Base-by-base conservation (phyloP, 345 rosid genomes). In the Salix dunnii region DNA sequence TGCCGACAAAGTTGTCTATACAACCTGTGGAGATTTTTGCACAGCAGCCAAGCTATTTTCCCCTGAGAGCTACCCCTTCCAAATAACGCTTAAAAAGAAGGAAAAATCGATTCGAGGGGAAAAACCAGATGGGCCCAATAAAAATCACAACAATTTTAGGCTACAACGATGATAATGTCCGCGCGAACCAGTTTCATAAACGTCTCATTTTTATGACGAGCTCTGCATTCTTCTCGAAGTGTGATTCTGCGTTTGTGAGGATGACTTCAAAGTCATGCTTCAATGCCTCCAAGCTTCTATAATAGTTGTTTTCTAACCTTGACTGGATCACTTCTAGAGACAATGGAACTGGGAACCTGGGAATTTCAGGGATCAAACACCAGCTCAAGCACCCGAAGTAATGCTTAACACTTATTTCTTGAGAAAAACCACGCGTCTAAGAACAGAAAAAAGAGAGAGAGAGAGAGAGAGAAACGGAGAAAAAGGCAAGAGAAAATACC, bases 291-390 rank as follows among this genome's bases (percentile, higher is more conserved):
- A 92, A 33, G 83, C 88, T 87, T 80, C 98, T 83, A 81, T 93
- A 93, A 76, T 92, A 96, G 87, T 84, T 87, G 86, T 91, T 92
- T 79, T 91, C 94, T 80, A 96, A 84, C 86, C 99, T 89, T 18
- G 85, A 77, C 64, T 84, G 87, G 71, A 93, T 92, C 76, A 90
- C 78, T 51, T 88, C 97, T 27, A 92, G 86, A 62, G 97, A 85
- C 75, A 96, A 40, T 12, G 99, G 99, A 70, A 91, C 98, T 5
- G 99, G 95, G 71, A 87, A 92, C 92, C 99, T 96, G 90, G 49
- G 12, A 55, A 30, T 30, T 35, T 27, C 38, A 17, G 1, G 10
- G 68, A 65, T 62, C 72, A 46, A 49, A 49, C 58, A 17, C 5
- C 51, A 30, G 31, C 23, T 17, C 31, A 21, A 33, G 20, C 17